Conservation (phyloP, 2,329 filamentous ascomycete genomes). For the Penicillium brasilianum region DNA sequence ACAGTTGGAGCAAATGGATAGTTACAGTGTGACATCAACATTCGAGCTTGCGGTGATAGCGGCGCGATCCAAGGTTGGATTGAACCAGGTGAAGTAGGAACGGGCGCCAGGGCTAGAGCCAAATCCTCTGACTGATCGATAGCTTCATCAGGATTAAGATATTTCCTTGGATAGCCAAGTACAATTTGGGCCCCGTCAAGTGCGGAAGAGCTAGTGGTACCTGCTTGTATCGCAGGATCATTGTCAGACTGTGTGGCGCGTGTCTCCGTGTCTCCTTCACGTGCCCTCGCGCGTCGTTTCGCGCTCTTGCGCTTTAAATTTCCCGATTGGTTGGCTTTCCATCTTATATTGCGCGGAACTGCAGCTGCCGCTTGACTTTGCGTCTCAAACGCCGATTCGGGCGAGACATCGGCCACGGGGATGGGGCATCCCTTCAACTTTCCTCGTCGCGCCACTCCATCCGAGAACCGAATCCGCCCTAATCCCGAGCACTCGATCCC, state of each 20-base stretch:
- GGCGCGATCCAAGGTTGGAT: conserved; percentile 20
- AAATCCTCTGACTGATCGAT: too few relatives aligned
- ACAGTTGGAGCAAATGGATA: too few relatives aligned
- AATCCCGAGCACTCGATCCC: conserved; percentile 40
- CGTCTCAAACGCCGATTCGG: not conserved
- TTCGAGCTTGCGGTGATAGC: conserved; percentile 16
- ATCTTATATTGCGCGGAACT: conserved; percentile 15
- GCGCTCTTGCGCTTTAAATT: not conserved
- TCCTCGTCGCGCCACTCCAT: conserved; percentile 27
- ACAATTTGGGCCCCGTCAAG: not conserved
- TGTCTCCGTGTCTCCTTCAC: not conserved
- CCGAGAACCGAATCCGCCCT: conserved; percentile 36
- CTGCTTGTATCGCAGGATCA: not conserved
- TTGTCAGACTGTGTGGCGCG: not conserved
- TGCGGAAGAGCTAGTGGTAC: not conserved
- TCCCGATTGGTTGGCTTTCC: conserved; percentile 15
- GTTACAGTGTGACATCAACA: conserved; percentile 28
- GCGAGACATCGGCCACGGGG: conserved; percentile 11
- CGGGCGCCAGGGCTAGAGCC: not conserved
- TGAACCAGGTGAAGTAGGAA: not conserved
- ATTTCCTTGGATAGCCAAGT: not conserved
- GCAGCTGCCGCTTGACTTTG: not conserved
- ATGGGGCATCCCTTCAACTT: conserved; percentile 25
- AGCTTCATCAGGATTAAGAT: not conserved
- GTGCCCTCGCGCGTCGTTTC: not conserved